Percentiles rank a stretch among this genome's conserved stretches.
These are phyloP conservation scores for Arachnopeziza araneosa DNA, from an alignment of 2,329 filamentous ascomycete genomes.

Conservation along the genomic window DNA sequence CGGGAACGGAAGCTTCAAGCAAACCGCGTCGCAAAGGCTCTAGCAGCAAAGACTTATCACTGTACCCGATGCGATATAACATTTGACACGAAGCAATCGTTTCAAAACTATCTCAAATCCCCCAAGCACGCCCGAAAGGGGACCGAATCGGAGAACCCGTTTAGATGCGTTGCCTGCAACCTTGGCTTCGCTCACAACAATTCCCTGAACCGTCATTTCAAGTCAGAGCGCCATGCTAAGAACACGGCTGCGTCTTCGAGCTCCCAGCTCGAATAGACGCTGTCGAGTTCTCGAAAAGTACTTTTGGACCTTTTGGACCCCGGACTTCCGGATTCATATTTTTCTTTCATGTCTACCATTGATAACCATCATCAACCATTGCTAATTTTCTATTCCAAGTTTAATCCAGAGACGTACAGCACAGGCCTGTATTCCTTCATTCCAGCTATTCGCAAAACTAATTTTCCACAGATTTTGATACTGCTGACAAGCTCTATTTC, in stretches of 20 bases:
- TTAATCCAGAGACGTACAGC: slow-evolving; percentile 56
- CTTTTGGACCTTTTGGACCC: background rate
- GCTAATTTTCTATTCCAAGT: slow-evolving; percentile 21
- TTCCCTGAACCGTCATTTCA: background rate
- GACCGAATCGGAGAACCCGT: background rate
- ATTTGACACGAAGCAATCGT: no score
- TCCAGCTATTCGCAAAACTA: no score
- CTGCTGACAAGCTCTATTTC: slow-evolving; percentile 89
- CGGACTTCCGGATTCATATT: background rate
- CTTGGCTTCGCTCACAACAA: background rate
- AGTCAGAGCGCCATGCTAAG: background rate
- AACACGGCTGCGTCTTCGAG: slow-evolving; percentile 1
- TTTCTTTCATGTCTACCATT: no score
- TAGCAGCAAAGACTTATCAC: background rate
- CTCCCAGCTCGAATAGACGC: background rate
- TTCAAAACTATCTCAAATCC: no score
- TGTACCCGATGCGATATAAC: background rate
- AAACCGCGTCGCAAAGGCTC: background rate
- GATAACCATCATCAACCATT: background rate
- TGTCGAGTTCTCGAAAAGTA: background rate
- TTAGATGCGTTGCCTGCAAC: background rate
- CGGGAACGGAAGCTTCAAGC: background rate
- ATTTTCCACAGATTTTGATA: slow-evolving; percentile 87
- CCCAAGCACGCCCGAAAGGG: no score
- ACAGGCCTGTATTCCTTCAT: no score